Conservation (phyloP, 257 asterid genomes). For the Coffea eugenioides region DNA sequence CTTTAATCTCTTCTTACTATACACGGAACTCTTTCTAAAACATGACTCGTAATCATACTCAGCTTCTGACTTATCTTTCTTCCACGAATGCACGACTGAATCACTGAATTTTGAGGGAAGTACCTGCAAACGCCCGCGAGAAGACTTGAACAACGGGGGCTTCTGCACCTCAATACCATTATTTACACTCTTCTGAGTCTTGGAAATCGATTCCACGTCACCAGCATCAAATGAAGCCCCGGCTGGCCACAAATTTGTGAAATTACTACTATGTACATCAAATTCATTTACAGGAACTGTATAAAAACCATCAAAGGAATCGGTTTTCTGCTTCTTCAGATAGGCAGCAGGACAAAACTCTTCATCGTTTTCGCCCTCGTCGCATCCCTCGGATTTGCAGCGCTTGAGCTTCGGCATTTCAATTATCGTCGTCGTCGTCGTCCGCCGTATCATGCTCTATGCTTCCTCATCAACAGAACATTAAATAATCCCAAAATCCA, state of each 20-base stretch:
- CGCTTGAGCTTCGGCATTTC: conserved; percentile 80
- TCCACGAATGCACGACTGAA: conserved; percentile 66
- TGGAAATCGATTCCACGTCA: conserved; percentile 20
- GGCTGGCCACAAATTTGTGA: conserved; percentile 29
- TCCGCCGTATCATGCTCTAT: conserved; percentile 38
- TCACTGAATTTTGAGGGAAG: conserved; percentile 61
- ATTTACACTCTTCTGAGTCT: conserved; percentile 20
- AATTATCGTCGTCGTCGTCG: conserved; percentile 9
- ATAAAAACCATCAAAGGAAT: conserved; percentile 25
- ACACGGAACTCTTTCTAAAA: conserved; percentile 27
- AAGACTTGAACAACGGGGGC: conserved; percentile 68
- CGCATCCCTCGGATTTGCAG: conserved; percentile 38
- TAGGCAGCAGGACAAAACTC: conserved; percentile 32
- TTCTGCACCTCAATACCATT: conserved; percentile 20
- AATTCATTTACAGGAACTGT: conserved; percentile 50
- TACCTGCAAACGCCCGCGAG: conserved; percentile 70
- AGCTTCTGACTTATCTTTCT: conserved; percentile 46
- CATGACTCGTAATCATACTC: conserved; percentile 24
- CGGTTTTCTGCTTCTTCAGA: conserved; percentile 22
- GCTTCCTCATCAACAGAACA: conserved; percentile 7
- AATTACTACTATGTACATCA: conserved; percentile 38
- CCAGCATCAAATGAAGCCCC: conserved; percentile 26
- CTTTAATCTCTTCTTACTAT: conserved; percentile 43
- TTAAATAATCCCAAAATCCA: conserved; percentile 8
- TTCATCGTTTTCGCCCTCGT: conserved; percentile 20